Base-by-base conservation (phyloP, 371 early-diverging fungal species). In the Nosema muscidifuracis region DNA sequence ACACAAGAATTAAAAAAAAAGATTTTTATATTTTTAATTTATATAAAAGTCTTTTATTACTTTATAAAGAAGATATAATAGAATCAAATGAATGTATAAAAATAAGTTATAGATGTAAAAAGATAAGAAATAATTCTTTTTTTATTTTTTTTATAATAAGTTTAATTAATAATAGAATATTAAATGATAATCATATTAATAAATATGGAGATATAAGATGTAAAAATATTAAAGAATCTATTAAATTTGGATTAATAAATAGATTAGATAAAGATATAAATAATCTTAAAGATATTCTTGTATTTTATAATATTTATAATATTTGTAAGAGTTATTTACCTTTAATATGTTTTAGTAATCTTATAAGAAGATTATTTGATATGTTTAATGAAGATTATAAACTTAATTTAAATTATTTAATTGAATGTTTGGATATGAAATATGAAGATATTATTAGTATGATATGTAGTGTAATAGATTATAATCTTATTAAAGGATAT, bases 401-500 rank as follows among this genome's bases (percentile, higher is more conserved):
- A 44, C 42, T 69, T 18, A 51, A 69, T 7, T 43, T 69, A 43
- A 28, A 61, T 9, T 34, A 33, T n/a, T 26, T 69, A 28, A 2
- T 31, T n/a, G 60, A 69, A 50, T 60, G 12, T 16, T 12, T 61
- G n/a, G 61, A 31, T 30, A 20, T 44, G 1, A 44, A 69, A n/a
- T 58, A 44, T 40, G 50, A 60, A 18, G 70, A 69, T 10, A 50
- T 58, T 1, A 43, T 60, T 0, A 51, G 61, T 50, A 30, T 69
- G 10, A 10, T 69, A 28, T 51, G 61, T 38, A 47, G 18, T 61
- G n/a, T 50, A 1, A 69, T 69, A 31, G 60, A 44, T 20, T 40
- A 20, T 10, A 56, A 61, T 30, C 28, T 56, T 15, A 15, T 72
- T 1, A 72, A 56, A 60, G 72, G 72, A 38, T 72, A 72, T 33